phyloP scores from a whole-genome alignment of 371 early-diverging fungal genomes.

The Actinomortierella wolfii region DNA sequence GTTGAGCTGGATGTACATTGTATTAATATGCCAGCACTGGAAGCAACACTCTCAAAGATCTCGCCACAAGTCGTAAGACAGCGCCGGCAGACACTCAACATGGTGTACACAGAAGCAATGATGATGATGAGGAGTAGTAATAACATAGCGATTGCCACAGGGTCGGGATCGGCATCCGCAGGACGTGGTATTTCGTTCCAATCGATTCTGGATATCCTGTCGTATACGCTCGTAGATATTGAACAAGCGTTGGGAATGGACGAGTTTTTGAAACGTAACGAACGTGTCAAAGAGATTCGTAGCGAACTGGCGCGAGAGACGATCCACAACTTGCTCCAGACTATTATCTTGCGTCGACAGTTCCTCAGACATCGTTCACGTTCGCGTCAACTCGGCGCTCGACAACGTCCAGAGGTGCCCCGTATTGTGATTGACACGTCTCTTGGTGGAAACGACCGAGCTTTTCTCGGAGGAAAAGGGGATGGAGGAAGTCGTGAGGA shows the following conservation, averaged over 20 bases:
- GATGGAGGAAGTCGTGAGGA: background rate
- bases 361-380: conserved; percentile 27
- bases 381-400: conserved; percentile 14
- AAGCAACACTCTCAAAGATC: conserved; percentile 46
- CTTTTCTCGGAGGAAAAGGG: background rate
- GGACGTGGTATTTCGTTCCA: conserved; percentile 54
- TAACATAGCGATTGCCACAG: conserved; percentile 18
- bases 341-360: conserved; percentile 28
- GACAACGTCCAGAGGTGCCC: conserved; percentile 40
- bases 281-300: conserved; percentile 33
- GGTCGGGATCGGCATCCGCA: conserved; percentile 15
- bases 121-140: conserved; percentile 1
- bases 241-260: conserved; percentile 51
- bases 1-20: conserved; percentile 1
- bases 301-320: conserved; percentile 37
- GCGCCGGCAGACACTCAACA: conserved; percentile 44
- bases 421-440: conserved; percentile 44
- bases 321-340: conserved; percentile 29
- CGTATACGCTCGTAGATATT: conserved; percentile 52
- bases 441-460: conserved; percentile 29
- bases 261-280: conserved; percentile 37
- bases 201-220: conserved; percentile 50
- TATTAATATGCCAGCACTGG: conserved; percentile 20
- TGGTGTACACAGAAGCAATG: conserved; percentile 50
- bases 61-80: conserved; percentile 39